phyloP scores from a whole-genome alignment of 148 eudicot species.

The Heliosperma pusillum region DNA sequence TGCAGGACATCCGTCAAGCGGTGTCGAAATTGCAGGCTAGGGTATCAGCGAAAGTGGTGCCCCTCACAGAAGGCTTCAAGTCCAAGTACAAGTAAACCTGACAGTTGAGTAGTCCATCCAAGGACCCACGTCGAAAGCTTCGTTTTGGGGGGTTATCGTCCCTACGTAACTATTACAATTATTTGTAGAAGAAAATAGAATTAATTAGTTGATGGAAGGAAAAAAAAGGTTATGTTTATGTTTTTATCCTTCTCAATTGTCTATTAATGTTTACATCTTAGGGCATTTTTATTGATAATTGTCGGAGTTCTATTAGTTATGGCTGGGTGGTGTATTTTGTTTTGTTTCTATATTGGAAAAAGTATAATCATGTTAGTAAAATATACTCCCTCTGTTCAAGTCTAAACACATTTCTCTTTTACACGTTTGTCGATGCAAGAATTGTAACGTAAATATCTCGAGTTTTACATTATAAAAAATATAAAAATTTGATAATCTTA shows the following conservation, averaged over 20 bases:
- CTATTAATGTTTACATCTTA: too few relatives aligned
- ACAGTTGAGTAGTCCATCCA: background rate
- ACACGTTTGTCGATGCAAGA: too few relatives aligned
- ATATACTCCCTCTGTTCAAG: too few relatives aligned
- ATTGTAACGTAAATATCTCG: too few relatives aligned
- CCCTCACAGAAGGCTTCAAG: slow-evolving; percentile 89
- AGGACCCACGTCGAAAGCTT: background rate
- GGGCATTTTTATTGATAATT: too few relatives aligned
- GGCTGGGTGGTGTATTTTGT: too few relatives aligned
- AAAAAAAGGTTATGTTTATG: background rate
- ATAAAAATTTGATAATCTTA: too few relatives aligned
- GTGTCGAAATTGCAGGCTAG: slow-evolving; percentile 75
- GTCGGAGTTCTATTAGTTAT: too few relatives aligned
- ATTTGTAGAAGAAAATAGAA: background rate
- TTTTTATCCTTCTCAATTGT: background rate
- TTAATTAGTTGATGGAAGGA: background rate
- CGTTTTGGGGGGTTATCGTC: background rate
- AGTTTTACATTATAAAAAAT: too few relatives aligned
- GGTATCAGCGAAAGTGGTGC: slow-evolving; percentile 77
- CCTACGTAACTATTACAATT: background rate
- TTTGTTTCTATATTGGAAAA: too few relatives aligned
- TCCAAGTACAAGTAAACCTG: slow-evolving; percentile 29
- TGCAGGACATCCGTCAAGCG: slow-evolving; percentile 86
- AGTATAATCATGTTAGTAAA: too few relatives aligned
- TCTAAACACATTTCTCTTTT: too few relatives aligned